Evolutionary conservation across 495 filamentous ascomycete genomes (phyloP).

Genomic region (Hypoxylon cercidicola): DNA sequence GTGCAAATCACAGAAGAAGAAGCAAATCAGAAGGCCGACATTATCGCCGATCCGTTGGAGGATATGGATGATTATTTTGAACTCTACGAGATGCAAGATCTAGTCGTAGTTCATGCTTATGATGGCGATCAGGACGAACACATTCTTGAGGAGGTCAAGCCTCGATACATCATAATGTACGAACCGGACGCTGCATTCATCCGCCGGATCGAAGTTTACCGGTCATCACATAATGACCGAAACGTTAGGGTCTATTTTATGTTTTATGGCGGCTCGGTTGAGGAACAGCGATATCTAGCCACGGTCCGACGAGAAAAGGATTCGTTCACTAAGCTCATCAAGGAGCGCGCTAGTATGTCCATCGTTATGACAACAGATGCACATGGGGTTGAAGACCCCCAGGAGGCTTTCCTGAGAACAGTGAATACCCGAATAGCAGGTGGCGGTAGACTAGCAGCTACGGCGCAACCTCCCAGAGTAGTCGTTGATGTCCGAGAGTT

Average conservation of each 20-base stretch:
- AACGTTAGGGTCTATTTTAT: slow-evolving; percentile 95
- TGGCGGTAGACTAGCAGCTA: slow-evolving; percentile 87
- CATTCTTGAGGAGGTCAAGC: slow-evolving; percentile 90
- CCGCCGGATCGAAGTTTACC: slow-evolving; percentile 92
- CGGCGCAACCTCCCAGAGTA: slow-evolving; percentile 88
- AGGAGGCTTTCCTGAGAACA: slow-evolving; percentile 93
- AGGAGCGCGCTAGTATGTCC: slow-evolving; percentile 92
- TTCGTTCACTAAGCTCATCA: slow-evolving; percentile 91
- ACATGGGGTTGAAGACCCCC: slow-evolving; percentile 77
- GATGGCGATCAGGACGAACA: slow-evolving; percentile 94
- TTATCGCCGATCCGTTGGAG: slow-evolving; percentile 82
- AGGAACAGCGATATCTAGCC: slow-evolving; percentile 94
- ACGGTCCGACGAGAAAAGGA: slow-evolving; percentile 93
- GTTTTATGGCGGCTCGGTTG: slow-evolving; percentile 93
- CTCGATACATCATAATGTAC: slow-evolving; percentile 98
- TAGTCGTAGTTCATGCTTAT: slow-evolving; percentile 91
- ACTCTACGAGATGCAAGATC: slow-evolving; percentile 89
- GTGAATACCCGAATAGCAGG: slow-evolving; percentile 97
- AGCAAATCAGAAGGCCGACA: slow-evolving; percentile 78
- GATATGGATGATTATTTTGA: slow-evolving; percentile 92
- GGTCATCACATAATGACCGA: slow-evolving; percentile 88
- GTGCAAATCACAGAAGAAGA: slow-evolving; percentile 84
- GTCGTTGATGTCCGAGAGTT: slow-evolving; percentile 98
- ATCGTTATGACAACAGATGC: slow-evolving; percentile 80
- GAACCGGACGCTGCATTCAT: slow-evolving; percentile 97